Conservation (phyloP, 1,139 yeast genomes). For the Protomyces lactucae-debilis region DNA sequence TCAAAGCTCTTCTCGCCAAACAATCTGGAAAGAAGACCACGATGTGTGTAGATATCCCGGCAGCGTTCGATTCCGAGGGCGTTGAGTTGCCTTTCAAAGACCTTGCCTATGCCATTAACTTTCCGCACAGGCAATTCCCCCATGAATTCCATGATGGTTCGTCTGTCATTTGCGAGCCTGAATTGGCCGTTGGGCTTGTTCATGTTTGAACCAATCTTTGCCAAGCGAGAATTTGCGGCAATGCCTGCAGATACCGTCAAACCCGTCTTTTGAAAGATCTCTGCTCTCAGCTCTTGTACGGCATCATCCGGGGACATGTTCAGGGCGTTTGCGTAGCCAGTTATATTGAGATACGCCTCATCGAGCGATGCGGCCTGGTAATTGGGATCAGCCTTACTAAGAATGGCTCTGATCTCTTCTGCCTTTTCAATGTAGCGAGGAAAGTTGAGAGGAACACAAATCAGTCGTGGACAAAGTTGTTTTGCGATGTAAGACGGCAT, state of each 20-base stretch:
- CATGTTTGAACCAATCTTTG: constrained; percentile 56
- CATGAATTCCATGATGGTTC: constrained; percentile 33
- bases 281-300: constrained; percentile 44
- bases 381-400: constrained; percentile 36
- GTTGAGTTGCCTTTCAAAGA: constrained; percentile 34
- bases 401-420: constrained; percentile 47
- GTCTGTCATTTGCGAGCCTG: constrained; percentile 29
- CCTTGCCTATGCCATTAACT: constrained; percentile 35
- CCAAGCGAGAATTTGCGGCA: constrained; percentile 58
- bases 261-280: constrained; percentile 46
- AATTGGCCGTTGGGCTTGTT: constrained; percentile 69
- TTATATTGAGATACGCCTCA: constrained; percentile 63
- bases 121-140: constrained; percentile 33
- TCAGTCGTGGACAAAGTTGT: constrained; percentile 53
- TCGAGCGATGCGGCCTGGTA: constrained; percentile 73
- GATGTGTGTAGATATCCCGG: constrained; percentile 31
- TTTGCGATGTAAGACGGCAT: constrained; percentile 68
- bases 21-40: constrained; percentile 30
- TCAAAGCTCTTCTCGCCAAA: constrained; percentile 30
- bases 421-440: constrained; percentile 55
- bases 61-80: constrained; percentile 33
- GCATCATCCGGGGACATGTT: constrained; percentile 35
- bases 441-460: constrained; percentile 59
- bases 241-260: constrained; percentile 69
- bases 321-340: constrained; percentile 33